phyloP scores from a whole-genome alignment of 805 yeast species.

The Starmerella scarabaei region DNA sequence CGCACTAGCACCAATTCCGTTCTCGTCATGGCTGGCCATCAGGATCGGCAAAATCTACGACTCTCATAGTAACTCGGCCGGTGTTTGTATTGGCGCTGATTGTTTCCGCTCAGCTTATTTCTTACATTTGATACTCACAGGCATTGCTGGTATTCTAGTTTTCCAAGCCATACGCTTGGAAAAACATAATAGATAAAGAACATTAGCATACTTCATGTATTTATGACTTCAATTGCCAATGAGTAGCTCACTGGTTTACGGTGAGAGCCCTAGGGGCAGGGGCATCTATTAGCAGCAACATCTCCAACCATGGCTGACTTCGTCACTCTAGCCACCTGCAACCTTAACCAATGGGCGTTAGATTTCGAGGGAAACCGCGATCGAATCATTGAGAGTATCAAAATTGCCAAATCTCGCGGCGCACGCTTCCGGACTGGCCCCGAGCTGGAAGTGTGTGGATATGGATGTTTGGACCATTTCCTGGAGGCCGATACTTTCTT shows the following conservation, averaged over 20 bases:
- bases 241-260: too few relatives aligned
- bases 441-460: constrained; percentile 87
- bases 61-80: constrained; percentile 24
- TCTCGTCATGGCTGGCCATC: constrained; percentile 46
- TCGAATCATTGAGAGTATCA: constrained; percentile 71
- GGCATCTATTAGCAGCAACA: too few relatives aligned
- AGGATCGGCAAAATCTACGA: constrained; percentile 57
- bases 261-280: too few relatives aligned
- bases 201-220: too few relatives aligned
- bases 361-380: constrained; percentile 96
- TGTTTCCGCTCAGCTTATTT: constrained; percentile 16
- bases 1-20: constrained; percentile 51
- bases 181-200: background rate
- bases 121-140: constrained; percentile 13
- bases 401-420: constrained; percentile 56
- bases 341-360: constrained; percentile 95
- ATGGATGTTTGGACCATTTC: constrained; percentile 65
- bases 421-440: constrained; percentile 91
- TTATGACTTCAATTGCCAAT: too few relatives aligned
- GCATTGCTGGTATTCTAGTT: constrained; percentile 2
- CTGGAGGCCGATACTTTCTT: constrained; percentile 75
- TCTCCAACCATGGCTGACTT: constrained; percentile 61
- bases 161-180: constrained; percentile 6
- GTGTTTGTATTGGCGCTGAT: constrained; percentile 15
- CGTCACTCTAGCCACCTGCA: constrained; percentile 84